phyloP scores from a whole-genome alignment of 805 yeast species.

The Schizosaccharomyces lindneri region DNA sequence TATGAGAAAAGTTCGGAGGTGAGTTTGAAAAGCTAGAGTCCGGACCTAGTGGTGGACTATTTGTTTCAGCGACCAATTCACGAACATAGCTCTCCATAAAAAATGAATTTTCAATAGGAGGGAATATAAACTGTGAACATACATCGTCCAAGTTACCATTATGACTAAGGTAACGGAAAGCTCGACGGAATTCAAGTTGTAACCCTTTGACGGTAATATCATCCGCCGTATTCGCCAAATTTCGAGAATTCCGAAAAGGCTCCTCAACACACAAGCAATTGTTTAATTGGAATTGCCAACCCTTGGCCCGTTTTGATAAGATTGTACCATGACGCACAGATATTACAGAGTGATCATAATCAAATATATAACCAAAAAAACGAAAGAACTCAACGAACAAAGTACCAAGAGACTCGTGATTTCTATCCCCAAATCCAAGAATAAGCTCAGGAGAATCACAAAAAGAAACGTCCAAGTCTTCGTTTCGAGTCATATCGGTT shows the following conservation, averaged over 20 bases:
- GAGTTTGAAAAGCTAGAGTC: background rate
- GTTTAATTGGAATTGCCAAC: slow-evolving; percentile 10
- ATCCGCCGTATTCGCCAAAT: slow-evolving; percentile 11
- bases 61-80: background rate
- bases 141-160: background rate
- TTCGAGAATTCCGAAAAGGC: slow-evolving; percentile 9
- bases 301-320: slow-evolving; percentile 9
- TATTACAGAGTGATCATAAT: slow-evolving; percentile 8
- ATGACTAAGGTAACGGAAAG: slow-evolving; percentile 4
- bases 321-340: slow-evolving; percentile 10
- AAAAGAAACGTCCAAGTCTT: slow-evolving; percentile 8
- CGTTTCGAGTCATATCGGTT: slow-evolving; percentile 4
- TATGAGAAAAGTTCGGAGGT: background rate
- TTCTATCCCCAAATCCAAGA: slow-evolving; percentile 6
- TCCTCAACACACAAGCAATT: slow-evolving; percentile 11
- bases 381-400: slow-evolving; percentile 9
- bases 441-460: slow-evolving; percentile 8
- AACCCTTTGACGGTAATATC: slow-evolving; percentile 11
- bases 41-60: background rate
- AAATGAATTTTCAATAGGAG: background rate
- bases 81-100: background rate
- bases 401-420: slow-evolving; percentile 8
- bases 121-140: background rate
- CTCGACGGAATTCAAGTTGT: slow-evolving; percentile 10
- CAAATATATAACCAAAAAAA: slow-evolving; percentile 9